A percentile compares a stretch with the other conserved stretches of the same genome.
phyloP scores from a whole-genome alignment of 768 basidiomycete genomes.

The Daedaleopsis nitida region DNA sequence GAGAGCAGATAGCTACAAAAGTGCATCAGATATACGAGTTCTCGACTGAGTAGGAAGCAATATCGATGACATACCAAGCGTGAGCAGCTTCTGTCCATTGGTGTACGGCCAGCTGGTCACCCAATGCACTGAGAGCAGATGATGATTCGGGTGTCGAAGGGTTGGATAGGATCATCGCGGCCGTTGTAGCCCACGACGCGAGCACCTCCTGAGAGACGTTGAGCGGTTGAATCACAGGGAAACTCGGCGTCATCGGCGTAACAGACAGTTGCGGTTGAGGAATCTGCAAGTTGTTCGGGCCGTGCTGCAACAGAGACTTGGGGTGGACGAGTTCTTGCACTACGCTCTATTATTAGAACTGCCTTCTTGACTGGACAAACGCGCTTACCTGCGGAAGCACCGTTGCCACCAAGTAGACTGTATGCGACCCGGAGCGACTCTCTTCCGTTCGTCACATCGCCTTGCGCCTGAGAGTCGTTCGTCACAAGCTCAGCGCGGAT shows the following conservation, averaged over 20 bases:
- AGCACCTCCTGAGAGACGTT: constrained; percentile 66
- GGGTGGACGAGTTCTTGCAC: constrained; percentile 76
- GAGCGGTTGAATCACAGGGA: constrained; percentile 43
- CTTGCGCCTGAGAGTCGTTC: constrained; percentile 10
- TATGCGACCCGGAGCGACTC: constrained; percentile 83
- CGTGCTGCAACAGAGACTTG: constrained; percentile 44
- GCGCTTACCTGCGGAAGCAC: constrained; percentile 66
- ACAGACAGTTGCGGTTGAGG: constrained; percentile 34
- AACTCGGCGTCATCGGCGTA: constrained; percentile 69
- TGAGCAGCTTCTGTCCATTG: constrained; percentile 87
- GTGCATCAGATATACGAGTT: background rate
- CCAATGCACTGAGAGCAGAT: constrained; percentile 78
- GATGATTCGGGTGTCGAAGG: constrained; percentile 69
- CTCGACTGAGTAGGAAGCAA: background rate
- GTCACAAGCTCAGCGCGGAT: constrained; percentile 70
- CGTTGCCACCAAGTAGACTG: constrained; percentile 83
- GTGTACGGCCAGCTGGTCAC: constrained; percentile 74
- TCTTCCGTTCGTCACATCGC: constrained; percentile 46
- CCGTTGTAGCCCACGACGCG: constrained; percentile 82
- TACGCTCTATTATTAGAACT: constrained; percentile 31
- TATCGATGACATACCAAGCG: constrained; percentile 66
- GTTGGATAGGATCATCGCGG: constrained; percentile 79
- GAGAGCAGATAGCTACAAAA: constrained; percentile 78
- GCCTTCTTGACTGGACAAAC: background rate
- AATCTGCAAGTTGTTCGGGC: constrained; percentile 40